These are phyloP conservation scores for Cyanidioschyzon merolae DNA, from an alignment of 23 red algal species.

Conservation along the genomic window DNA sequence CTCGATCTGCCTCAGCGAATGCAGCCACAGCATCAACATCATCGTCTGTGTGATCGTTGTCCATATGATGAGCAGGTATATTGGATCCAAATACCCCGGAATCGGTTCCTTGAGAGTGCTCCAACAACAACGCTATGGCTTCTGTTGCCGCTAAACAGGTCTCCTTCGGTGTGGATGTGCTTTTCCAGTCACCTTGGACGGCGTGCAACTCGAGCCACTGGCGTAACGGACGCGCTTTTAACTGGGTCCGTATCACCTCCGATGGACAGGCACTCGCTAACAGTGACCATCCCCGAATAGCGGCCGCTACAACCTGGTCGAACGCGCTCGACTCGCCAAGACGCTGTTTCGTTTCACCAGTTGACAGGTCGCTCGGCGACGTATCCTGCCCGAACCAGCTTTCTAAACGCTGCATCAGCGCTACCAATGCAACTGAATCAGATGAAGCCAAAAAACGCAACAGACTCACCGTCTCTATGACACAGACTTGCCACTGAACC, in stretches of 20 bases:
- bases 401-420: not conserved
- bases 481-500: not conserved
- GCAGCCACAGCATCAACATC: not conserved
- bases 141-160: not conserved
- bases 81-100: too few relatives aligned
- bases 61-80: not conserved
- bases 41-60: not conserved
- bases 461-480: slow-evolving; percentile 12
- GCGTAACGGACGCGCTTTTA: not conserved
- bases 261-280: not conserved
- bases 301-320: slow-evolving; percentile 1
- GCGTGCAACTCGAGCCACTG: not conserved
- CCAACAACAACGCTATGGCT: not conserved
- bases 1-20: not conserved
- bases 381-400: not conserved
- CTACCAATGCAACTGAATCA: not conserved
- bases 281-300: slow-evolving; percentile 5
- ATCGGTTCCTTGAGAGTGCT: not conserved
- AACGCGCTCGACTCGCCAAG: not conserved
- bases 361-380: not conserved
- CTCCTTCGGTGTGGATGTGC: not conserved
- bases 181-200: not conserved
- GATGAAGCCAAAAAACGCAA: not conserved
- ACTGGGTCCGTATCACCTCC: not conserved
- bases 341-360: not conserved